Conservation (phyloP, 495 filamentous ascomycete genomes). For the Pyrenula aspistea region DNA sequence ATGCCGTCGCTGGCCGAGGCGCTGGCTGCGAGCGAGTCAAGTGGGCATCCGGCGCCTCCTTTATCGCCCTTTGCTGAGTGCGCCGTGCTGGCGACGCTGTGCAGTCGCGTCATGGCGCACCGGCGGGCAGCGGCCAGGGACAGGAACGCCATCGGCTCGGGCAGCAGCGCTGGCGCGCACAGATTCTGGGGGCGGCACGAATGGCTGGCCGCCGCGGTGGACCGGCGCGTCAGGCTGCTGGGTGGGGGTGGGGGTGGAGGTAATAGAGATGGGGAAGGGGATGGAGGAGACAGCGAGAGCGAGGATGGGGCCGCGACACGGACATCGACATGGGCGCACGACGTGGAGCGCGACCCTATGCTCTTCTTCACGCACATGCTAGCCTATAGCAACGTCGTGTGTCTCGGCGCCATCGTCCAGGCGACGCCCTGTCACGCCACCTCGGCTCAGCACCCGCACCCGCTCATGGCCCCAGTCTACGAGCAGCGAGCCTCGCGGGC, state of each 20-base stretch:
- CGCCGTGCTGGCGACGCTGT: constrained; percentile 33
- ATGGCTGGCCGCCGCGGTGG: neutral
- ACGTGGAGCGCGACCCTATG: neutral
- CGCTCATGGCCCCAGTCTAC: too few species aligned
- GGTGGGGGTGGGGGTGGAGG: too few species aligned
- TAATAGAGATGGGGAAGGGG: too few species aligned
- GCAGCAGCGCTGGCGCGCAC: too few species aligned
- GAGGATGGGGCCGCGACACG: too few species aligned
- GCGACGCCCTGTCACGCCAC: too few species aligned
- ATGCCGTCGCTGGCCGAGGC: constrained; percentile 31
- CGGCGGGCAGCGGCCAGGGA: constrained; percentile 20
- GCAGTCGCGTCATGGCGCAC: constrained; percentile 31
- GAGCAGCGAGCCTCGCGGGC: neutral
- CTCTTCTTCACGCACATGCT: neutral
- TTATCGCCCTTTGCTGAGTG: constrained; percentile 35
- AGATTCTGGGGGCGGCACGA: neutral
- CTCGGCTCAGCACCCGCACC: too few species aligned
- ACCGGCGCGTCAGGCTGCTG: too few species aligned
- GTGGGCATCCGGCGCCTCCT: neutral
- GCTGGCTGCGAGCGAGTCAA: constrained; percentile 14
- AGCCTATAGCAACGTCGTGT: neutral
- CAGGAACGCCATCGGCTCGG: neutral
- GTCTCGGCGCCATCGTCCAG: neutral
- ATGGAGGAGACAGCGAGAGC: too few species aligned
- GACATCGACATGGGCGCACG: too few species aligned